Evolutionary conservation across 2,329 filamentous ascomycete genomes (phyloP), one percentile per base, ranked within the genome.

Genomic region (Ophioceras dolichostomum): DNA sequence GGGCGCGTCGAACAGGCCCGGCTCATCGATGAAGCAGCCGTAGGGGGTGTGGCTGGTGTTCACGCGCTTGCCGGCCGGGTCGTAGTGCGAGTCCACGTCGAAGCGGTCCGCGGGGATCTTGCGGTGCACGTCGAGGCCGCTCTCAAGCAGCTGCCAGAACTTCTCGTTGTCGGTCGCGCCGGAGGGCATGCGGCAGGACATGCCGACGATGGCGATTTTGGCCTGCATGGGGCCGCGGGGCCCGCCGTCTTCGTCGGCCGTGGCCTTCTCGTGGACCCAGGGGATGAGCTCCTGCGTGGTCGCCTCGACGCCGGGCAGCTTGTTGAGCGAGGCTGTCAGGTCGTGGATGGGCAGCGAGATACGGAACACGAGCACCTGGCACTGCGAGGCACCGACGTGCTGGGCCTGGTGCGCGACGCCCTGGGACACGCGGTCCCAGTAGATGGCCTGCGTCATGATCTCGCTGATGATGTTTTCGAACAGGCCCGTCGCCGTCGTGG

Each of bases 1-100:
- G 0, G 73, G 65, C 2, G 80, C 73, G 49, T 89, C 83, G 46
- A 89, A 88, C 10, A 79, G 61, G 32, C 79, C 80, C 0, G 82
- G 80, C 36, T 83, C 67, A 26, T 84, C 71, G 38, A 85, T 57
- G 45, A 60, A 87, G 57, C 79, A 83, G 7, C 82, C 82, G 43
- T 73, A 84, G 1, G 16, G 34, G n/a, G 79, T 79, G 45, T 78
- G 70, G 20, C 70, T 77, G 34, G 79, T 82, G 55, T 83, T 83
- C 52, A 74, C 76, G 27, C 62, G 67, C 49, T 80, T 79, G 5
- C 78, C 77, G 2, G 73, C 75, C 3, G 77, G 68, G 47, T 85
- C 79, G 42, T 68, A 76, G 49, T 85, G 79, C 8, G 70, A 70
- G 34, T 78, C 64, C 13, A 74, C 68, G 43, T 83, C 75, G 57